These are phyloP conservation scores for Neurospora crassa DNA, from an alignment of 2,329 filamentous ascomycete species.

Conservation along the genomic window DNA sequence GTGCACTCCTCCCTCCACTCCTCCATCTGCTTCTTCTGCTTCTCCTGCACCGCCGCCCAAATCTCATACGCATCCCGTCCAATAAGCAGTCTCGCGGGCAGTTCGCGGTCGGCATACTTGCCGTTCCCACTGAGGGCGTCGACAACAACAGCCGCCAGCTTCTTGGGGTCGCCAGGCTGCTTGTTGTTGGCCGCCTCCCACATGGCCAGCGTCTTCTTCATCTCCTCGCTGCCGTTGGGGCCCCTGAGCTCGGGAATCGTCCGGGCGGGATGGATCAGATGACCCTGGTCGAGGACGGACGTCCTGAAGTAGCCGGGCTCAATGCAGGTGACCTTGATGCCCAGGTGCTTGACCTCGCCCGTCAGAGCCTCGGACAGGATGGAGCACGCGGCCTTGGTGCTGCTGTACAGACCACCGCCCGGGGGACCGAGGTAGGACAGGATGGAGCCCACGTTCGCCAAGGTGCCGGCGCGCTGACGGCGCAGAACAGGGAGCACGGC, in stretches of 20 bases:
- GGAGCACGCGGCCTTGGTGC: slow-evolving; percentile 7
- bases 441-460: slow-evolving; percentile 9
- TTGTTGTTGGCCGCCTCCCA: slow-evolving; percentile 4
- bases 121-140: not conserved
- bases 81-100: not conserved
- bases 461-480: not conserved
- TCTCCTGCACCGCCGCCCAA: not conserved
- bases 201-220: slow-evolving; percentile 1
- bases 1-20: not conserved
- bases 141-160: not conserved
- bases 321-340: slow-evolving; percentile 6
- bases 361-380: slow-evolving; percentile 1
- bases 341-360: slow-evolving; percentile 8
- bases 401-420: slow-evolving; percentile 8
- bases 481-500: slow-evolving; percentile 8
- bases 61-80: not conserved
- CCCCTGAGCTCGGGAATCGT: not conserved
- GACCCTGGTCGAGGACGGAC: slow-evolving; percentile 6
- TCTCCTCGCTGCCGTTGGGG: slow-evolving; percentile 1
- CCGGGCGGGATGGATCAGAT: slow-evolving; percentile 1
- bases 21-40: not conserved
- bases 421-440: slow-evolving; percentile 2
- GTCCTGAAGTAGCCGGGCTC: slow-evolving; percentile 11
- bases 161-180: slow-evolving; percentile 7
- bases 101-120: not conserved